phyloP scores from a whole-genome alignment of 129 eudicot species.

The Flaveria ramosissima region DNA sequence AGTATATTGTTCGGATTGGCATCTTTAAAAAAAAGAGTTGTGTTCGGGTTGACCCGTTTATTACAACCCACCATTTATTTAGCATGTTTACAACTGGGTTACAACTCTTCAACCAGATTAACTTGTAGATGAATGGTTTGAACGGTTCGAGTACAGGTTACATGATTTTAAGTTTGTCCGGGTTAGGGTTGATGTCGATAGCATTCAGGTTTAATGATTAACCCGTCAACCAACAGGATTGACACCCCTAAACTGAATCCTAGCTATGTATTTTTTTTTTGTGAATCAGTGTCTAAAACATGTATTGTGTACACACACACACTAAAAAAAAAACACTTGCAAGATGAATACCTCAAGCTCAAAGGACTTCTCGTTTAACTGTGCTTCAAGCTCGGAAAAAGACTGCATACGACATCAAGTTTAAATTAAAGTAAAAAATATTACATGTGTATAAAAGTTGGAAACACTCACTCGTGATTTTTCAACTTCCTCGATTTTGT shows the following conservation, averaged over 20 bases:
- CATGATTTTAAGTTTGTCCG: background rate
- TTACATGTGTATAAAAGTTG: conserved; percentile 1
- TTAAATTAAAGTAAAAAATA: background rate
- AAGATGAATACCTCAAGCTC: conserved; percentile 79
- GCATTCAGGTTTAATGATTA: background rate
- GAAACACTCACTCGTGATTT: conserved; percentile 54
- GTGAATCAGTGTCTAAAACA: background rate
- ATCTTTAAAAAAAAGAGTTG: background rate
- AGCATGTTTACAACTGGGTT: background rate
- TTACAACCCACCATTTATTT: background rate
- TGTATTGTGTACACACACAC: too few species aligned
- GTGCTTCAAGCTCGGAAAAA: conserved; percentile 59
- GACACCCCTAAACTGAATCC: background rate
- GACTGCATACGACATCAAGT: conserved; percentile 48
- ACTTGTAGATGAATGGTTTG: background rate
- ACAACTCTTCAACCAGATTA: background rate
- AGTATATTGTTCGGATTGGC: background rate
- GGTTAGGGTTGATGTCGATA: background rate
- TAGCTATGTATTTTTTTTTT: too few species aligned
- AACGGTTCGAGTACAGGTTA: background rate
- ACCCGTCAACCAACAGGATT: background rate
- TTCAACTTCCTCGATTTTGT: conserved; percentile 52
- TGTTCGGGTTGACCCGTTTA: background rate
- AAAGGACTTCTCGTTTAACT: conserved; percentile 75
- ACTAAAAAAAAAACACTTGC: conserved; percentile 10